Evolutionary conservation across 768 basidiomycete species (phyloP).

Genomic region (Serendipita sp.): DNA sequence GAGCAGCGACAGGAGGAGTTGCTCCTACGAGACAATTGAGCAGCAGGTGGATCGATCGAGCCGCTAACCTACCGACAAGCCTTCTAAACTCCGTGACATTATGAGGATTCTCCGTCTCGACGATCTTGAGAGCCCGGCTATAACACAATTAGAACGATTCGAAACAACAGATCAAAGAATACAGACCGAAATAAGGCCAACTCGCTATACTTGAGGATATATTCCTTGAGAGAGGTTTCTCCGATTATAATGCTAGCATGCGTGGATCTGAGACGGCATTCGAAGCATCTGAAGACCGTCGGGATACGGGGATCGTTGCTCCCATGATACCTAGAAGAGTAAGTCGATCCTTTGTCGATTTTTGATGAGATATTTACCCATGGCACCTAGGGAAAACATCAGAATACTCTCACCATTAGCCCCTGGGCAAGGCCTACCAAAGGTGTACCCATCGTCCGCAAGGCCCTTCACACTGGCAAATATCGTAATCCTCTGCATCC

Average conservation of each 20-base stretch:
- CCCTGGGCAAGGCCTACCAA: slow-evolving; percentile 32
- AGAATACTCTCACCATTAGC: background rate
- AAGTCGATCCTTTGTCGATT: background rate
- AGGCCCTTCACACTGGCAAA: slow-evolving; percentile 48
- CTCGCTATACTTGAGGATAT: slow-evolving; percentile 49
- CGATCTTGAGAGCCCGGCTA: slow-evolving; percentile 56
- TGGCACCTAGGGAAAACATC: slow-evolving; percentile 31
- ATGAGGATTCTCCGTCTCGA: slow-evolving; percentile 32
- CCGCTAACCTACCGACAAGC: slow-evolving; percentile 32
- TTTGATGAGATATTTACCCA: slow-evolving; percentile 25
- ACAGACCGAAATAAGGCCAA: slow-evolving; percentile 52
- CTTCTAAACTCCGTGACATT: slow-evolving; percentile 37
- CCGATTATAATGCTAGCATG: slow-evolving; percentile 55
- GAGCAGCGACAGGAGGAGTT: slow-evolving; percentile 35
- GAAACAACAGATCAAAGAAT: background rate
- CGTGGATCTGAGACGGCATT: slow-evolving; percentile 51
- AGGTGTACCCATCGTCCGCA: slow-evolving; percentile 61
- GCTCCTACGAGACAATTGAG: slow-evolving; percentile 26
- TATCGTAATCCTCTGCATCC: slow-evolving; percentile 36
- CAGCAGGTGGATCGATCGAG: background rate
- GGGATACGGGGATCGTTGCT: slow-evolving; percentile 42
- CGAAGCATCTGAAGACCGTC: slow-evolving; percentile 48
- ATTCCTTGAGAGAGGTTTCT: slow-evolving; percentile 36
- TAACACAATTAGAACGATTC: slow-evolving; percentile 1
- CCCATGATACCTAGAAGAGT: slow-evolving; percentile 39